Evolutionary conservation across 2,329 filamentous ascomycete species (phyloP).

Genomic region (Ophiostoma ulmi): DNA sequence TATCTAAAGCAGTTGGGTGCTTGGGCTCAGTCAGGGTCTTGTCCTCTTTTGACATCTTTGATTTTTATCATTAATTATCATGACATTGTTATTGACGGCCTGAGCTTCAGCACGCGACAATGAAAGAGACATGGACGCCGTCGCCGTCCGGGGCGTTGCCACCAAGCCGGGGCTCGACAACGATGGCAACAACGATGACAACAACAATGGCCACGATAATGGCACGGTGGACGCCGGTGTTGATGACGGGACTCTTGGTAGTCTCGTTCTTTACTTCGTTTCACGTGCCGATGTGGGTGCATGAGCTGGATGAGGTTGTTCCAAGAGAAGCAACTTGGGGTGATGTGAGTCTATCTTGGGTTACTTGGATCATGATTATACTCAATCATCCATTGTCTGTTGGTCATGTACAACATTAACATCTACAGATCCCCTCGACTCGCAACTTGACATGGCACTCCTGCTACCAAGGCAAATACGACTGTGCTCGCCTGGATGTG

Average conservation of each 20-base stretch:
- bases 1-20: background rate
- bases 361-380: too few species aligned
- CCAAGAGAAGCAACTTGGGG: background rate
- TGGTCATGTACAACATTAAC: background rate
- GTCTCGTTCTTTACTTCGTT: background rate
- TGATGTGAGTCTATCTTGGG: background rate
- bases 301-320: background rate
- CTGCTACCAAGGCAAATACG: constrained; percentile 35
- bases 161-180: background rate
- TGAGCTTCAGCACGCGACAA: background rate
- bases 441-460: constrained; percentile 34
- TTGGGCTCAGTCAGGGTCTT: background rate
- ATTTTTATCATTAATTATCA: background rate
- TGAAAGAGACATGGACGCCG: constrained; percentile 7
- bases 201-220: background rate
- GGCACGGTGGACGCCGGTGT: background rate
- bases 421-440: constrained; percentile 33
- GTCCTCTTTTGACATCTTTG: background rate
- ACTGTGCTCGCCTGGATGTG: constrained; percentile 39
- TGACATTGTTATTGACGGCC: background rate
- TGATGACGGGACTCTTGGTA: background rate
- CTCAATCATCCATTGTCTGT: too few species aligned
- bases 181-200: background rate
- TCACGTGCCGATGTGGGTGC: background rate
- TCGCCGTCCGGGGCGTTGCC: background rate